phyloP scores from a whole-genome alignment of 352 stramenopile genomes.

The Globisporangium solare region DNA sequence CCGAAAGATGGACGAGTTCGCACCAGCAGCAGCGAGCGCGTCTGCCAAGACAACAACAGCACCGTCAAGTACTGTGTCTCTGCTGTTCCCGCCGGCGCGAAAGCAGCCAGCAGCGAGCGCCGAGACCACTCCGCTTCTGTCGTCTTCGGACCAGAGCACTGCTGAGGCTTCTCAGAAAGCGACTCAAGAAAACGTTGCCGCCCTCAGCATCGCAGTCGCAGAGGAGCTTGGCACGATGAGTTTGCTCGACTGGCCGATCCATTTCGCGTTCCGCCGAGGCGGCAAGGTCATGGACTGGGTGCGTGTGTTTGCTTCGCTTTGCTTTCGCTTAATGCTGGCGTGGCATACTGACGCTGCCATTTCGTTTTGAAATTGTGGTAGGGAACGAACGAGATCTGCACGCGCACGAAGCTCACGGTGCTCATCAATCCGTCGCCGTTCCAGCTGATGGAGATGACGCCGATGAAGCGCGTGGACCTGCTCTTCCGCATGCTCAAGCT shows the following conservation, averaged over 20 bases:
- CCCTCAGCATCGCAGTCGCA: neutral
- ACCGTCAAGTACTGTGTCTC: conserved; percentile 15
- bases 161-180: too few relatives aligned
- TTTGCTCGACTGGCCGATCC: conserved; percentile 49
- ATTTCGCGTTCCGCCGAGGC: conserved; percentile 66
- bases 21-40: conserved; percentile 5
- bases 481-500: conserved; percentile 89
- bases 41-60: neutral
- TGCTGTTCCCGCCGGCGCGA: conserved; percentile 18
- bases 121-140: too few relatives aligned
- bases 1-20: conserved; percentile 18
- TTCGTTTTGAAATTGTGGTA: conserved; percentile 8
- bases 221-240: conserved; percentile 13
- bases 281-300: conserved; percentile 74
- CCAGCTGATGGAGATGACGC: conserved; percentile 81
- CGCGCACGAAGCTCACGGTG: conserved; percentile 62
- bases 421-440: conserved; percentile 75
- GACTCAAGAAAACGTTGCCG: too few relatives aligned
- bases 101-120: conserved; percentile 15
- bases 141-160: too few relatives aligned
- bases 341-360: too few relatives aligned
- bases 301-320: neutral
- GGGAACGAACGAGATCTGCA: conserved; percentile 59
- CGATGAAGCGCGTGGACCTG: conserved; percentile 78
- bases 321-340: neutral